phyloP scores from a whole-genome alignment of 306 rosid species.

The Boehmeria nivea region DNA sequence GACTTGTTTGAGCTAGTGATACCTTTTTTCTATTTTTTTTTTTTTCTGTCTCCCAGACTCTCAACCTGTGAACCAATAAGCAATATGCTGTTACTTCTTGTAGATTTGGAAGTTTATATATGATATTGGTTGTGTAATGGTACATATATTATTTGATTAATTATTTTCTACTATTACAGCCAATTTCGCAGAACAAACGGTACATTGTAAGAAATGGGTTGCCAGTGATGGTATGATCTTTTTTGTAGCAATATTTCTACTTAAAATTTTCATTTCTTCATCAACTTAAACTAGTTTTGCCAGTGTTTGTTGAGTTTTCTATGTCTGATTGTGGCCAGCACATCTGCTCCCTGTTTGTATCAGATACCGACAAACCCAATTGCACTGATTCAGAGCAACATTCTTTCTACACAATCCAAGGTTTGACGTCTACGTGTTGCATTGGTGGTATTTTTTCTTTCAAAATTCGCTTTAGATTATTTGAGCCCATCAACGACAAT shows the following conservation, averaged over 20 bases:
- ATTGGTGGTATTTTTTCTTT: not conserved
- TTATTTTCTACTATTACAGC: slow-evolving; percentile 47
- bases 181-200: slow-evolving; percentile 81
- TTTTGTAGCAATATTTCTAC: slow-evolving; percentile 10
- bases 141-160: slow-evolving; percentile 6
- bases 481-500: not conserved
- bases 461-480: not conserved
- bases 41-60: not conserved
- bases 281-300: no score
- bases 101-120: not conserved
- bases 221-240: slow-evolving; percentile 71
- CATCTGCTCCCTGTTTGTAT: slow-evolving; percentile 17
- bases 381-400: slow-evolving; percentile 58
- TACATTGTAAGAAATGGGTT: slow-evolving; percentile 75
- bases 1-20: not conserved
- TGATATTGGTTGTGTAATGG: slow-evolving; percentile 6
- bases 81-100: no score
- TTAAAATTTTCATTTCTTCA: slow-evolving; percentile 7
- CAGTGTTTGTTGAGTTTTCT: slow-evolving; percentile 6
- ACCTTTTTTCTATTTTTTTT: not conserved
- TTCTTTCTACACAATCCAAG: slow-evolving; percentile 84
- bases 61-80: no score
- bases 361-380: slow-evolving; percentile 81
- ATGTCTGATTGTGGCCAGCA: slow-evolving; percentile 12
- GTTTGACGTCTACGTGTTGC: slow-evolving; percentile 37